These are phyloP conservation scores for Coemansia sp. DNA, from an alignment of 192 early-diverging fungal genomes.

Conservation along the genomic window DNA sequence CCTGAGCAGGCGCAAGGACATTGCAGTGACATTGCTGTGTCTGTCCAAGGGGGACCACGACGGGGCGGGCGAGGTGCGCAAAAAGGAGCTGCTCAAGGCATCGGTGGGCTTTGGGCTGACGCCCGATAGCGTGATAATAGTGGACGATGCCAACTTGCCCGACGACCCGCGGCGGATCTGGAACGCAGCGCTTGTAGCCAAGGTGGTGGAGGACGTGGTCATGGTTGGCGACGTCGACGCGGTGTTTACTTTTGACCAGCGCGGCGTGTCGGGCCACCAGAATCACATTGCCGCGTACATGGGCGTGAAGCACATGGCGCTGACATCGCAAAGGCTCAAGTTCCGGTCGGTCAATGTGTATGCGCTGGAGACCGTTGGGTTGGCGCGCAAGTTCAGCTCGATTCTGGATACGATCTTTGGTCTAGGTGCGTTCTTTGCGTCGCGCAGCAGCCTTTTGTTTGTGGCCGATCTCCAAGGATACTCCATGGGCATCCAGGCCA, in stretches of 20 bases:
- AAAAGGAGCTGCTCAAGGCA: conserved; percentile 46
- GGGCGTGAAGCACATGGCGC: conserved; percentile 62
- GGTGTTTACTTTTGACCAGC: conserved; percentile 85
- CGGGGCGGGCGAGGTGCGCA: conserved; percentile 44
- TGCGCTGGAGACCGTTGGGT: conserved; percentile 58
- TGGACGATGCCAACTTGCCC: conserved; percentile 58
- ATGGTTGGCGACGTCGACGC: conserved; percentile 59
- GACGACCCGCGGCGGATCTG: conserved; percentile 68
- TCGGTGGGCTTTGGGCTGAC: conserved; percentile 45
- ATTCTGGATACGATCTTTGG: conserved; percentile 55
- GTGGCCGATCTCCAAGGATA: conserved; percentile 62
- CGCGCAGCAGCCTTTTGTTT: conserved; percentile 50
- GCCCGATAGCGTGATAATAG: conserved; percentile 51
- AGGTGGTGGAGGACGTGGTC: conserved; percentile 60
- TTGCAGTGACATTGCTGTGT: conserved; percentile 73
- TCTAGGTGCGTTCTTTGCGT: conserved; percentile 19
- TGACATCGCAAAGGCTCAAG: conserved; percentile 56
- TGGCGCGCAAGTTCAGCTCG: conserved; percentile 61
- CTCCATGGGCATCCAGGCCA: conserved; percentile 61
- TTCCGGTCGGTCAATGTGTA: conserved; percentile 55
- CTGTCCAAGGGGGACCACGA: conserved; percentile 74
- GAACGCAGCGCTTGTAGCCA: conserved; percentile 60
- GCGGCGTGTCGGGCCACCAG: conserved; percentile 85
- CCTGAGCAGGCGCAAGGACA: conserved; percentile 54
- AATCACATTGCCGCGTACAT: conserved; percentile 84